Evolutionary conservation across 352 stramenopile genomes (phyloP), one percentile per base, ranked within the genome.

Genomic region (Phytophthora fragariaefolia): DNA sequence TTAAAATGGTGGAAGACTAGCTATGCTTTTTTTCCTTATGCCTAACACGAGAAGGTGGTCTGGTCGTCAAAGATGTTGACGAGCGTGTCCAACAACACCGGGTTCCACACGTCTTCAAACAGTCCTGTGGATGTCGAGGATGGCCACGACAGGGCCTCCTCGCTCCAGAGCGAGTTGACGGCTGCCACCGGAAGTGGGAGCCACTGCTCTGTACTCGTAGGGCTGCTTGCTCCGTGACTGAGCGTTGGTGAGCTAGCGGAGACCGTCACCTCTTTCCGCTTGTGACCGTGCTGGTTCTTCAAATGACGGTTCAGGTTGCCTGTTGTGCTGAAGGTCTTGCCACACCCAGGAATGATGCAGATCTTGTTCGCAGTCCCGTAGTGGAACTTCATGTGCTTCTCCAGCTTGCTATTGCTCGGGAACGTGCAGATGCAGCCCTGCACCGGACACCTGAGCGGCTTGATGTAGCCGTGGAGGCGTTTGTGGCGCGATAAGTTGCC

Each of bases 291-390:
- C 49, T 82, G 71, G 55, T 76, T 79, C 47, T 78, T 77, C 32
- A 76, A 59, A 43, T 82, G 74, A 32, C 74, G 74, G 49, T 77
- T 77, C 47, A 82, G 57, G 63, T 82, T 82, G 20, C 74, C 74
- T 0, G 74, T 73, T 12, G 74, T 82, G 47, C 59, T 80, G 32
- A 82, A 82, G 12, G 74, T 73, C 55, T 82, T 82, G 48, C 72
- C 63, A 50, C 74, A 82, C 8, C 47, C 59, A 1, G 61, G 50
- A 6, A 76, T 60, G 7, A 54, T 23, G 40, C 75, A 83, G 38
- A 77, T 55, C 22, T 83, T 73, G 27, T 69, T 63, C 32, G 38
- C 74, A 69, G 6, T 66, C 47, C 48, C 69, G 42, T 65, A 67
- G 53, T 80, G 74, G 66, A 63, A 63, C 55, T 63, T 63, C 68